Base-by-base conservation (phyloP, 2,329 filamentous ascomycete genomes). In the Teratosphaeria nubilosa region DNA sequence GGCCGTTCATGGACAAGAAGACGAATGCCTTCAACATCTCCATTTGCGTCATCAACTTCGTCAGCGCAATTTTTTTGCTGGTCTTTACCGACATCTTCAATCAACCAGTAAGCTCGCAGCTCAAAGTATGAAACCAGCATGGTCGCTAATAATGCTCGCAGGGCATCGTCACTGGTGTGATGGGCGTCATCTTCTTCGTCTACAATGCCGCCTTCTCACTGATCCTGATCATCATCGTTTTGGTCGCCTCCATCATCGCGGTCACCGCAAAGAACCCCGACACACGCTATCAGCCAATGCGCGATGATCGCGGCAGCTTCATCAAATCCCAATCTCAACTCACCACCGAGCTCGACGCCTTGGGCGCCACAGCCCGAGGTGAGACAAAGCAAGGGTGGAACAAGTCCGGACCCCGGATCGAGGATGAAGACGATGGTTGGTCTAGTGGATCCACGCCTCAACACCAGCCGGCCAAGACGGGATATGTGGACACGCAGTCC, bases 1-100 rank as follows among this genome's bases (percentile, higher is more conserved):
- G 90, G 60, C 92, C 92, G 20, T 97, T 90, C 87, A 97, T 97
- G 92, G 92, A 96, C 80, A 96, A 96, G 84, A 92, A 91, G 77
- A 96, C 90, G 61, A 97, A 96, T 74, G 86, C 86, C 53, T 95
- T 96, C 81, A 96, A 96, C 77, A 96, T 97, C 69, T 83, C 90
- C 60, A 96, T 96, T 68, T 87, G 85, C 62, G 87, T 84, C 52
- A 80, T 96, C 74, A 96, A 96, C 79, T 95, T 96, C 73, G 73
- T 96, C 68, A 95, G 94, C 75, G 82, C 87, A 58, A 86, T 96
- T 72, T 95, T 95, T 78, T 78, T 96, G 34, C 79, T 97, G 58
- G 83, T 96, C 67, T 96, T 96, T 77, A 90, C 90, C 25, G 82
- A 87, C 61, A 83, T 96, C 53, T 96, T 96, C 75, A 85, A 87